phyloP scores from a whole-genome alignment of 495 filamentous ascomycete species.

The Aspergillus heteromorphus region DNA sequence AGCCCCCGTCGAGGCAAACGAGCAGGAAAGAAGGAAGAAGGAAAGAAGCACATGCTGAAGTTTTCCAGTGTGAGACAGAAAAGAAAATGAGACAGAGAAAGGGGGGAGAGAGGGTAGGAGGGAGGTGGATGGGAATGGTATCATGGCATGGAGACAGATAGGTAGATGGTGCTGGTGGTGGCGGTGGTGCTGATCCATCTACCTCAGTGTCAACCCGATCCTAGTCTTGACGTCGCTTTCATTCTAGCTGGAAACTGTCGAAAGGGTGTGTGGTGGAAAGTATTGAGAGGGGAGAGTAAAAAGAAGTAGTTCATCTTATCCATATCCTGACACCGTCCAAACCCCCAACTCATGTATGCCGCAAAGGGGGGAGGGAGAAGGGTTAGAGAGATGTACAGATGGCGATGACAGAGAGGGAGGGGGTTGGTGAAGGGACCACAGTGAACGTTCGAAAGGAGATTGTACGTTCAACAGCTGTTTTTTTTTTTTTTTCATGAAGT shows the following conservation, averaged over 20 bases:
- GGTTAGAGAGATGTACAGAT: background rate
- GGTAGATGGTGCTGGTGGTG: no score
- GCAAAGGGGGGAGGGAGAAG: background rate
- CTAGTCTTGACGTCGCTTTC: background rate
- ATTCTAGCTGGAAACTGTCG: background rate
- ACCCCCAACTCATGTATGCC: background rate
- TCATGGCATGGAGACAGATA: no score
- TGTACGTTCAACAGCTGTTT: background rate
- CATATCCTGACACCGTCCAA: background rate
- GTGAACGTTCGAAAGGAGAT: background rate
- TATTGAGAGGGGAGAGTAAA: background rate
- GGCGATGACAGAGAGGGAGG: background rate
- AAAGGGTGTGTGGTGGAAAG: background rate
- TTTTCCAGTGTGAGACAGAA: background rate
- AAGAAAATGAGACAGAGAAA: background rate
- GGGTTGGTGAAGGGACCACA: background rate
- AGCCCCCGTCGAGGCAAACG: background rate
- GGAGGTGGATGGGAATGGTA: no score
- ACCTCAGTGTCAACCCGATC: no score
- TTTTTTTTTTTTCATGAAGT: background rate
- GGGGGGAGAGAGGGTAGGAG: background rate
- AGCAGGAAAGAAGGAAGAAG: slow-evolving; percentile 1
- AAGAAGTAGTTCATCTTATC: background rate
- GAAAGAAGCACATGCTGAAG: background rate
- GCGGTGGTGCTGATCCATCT: no score